Base-by-base conservation (phyloP, 768 basidiomycete species). In the Leccinum aurantiacum region DNA sequence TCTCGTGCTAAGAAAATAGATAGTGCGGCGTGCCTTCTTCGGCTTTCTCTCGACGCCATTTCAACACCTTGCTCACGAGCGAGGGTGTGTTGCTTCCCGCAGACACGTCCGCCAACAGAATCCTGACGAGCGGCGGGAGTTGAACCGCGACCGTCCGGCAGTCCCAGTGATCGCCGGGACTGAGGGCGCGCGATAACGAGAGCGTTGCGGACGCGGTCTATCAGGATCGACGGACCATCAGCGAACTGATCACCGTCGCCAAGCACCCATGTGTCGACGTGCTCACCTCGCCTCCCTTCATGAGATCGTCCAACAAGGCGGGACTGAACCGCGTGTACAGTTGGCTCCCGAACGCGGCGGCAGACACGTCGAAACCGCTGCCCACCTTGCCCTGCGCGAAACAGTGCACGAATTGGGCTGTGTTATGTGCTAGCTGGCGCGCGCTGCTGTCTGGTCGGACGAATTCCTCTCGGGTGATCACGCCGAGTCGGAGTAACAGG, bases 311-410 rank as follows among this genome's bases (percentile, higher is more conserved):
- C 53, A 73, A 49, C 58, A 75, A 79, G 63, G 60, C n/a, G 4
- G 93, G 90, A 68, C 84, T 83, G 71, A 98, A 98, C 49, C 95
- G 85, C 24, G 85, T 89, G 76, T 98, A 99, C 7, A 94, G 69
- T 67, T 98, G 96, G 69, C 93, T 95, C 24, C 97, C 97, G 73
- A 90, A 98, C 3, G 93, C 91, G 1, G 96, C 96, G 0, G 93
- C 85, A 6, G 93, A 87, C 51, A 99, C 92, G 69, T 99, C 97
- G 76, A 99, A 99, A 6, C 97, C 97, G 68, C 91, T 94, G 31
- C 97, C 97, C 15, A 99, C 89, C 76, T 99, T 99, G 44, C 97
- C 97, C 76, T 99, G 97, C 0, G 96, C 97, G 38, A 95, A 79
- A 69, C 95, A 98, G 73, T 99, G 97, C 7, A 94, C 84, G 71